Evolutionary conservation across 2,329 filamentous ascomycete species (phyloP), one percentile per base, ranked within the genome.

Genomic region (Arachnomyces sp.): DNA sequence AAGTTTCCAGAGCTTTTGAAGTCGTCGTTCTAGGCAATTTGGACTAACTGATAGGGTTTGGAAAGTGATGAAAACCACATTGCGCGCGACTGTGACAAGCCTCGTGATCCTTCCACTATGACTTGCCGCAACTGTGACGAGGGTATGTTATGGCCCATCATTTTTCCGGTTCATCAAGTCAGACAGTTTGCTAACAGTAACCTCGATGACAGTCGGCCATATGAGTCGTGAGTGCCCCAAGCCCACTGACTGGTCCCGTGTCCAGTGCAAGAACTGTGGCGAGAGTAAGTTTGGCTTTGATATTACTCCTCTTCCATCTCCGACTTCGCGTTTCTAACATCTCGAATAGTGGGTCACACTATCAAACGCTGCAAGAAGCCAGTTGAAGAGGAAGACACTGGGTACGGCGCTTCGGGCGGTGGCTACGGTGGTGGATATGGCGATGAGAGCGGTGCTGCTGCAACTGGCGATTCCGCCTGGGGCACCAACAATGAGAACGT

Each of bases 111-210:
- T 14, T 58, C 59, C 1, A 63, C 52, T 9, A 57, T 68, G 20
- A 61, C 54, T 4, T 70, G 67, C 52, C 64, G 63, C 9, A 70
- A 70, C 51, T 70, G 67, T 31, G 65, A 70, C 2, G 48, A 65
- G 46, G 50, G 63, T 63, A 55, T 47, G 54, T 41, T 13, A 25
- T 20, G 3, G 17, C 11, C 14, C 11, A 13, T 17, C 12, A 5
- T 25, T 25, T 25, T 9, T 25, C 9, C 9, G 5, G 5, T 5
- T 25, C 7, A 37, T n/a, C 14, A n/a, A 40, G 20, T 25, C 9
- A 9, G 20, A 5, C 20, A 9, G 20, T 25, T 25, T 25, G 5
- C 20, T 25, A 25, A 25, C 20, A 25, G 9, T 9, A 5, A 25
- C 9, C 20, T 25, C 20, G 20, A 9, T 9, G 20, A 12, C 39